Base-by-base conservation (phyloP, 768 basidiomycete species). In the Piloderma croceum region DNA sequence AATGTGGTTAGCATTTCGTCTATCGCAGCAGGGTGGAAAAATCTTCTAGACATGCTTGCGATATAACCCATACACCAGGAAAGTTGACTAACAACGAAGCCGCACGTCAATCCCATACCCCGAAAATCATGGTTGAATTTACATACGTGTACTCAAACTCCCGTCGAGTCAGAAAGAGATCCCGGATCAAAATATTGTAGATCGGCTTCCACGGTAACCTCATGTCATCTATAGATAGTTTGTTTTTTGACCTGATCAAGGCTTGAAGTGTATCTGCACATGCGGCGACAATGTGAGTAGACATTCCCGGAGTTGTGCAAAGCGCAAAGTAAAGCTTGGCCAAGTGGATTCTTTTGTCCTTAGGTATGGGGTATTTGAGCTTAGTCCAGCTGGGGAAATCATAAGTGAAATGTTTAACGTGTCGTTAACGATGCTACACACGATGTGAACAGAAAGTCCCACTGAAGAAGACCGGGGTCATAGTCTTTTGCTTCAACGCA, bases 1-100 rank as follows among this genome's bases (percentile, higher is more conserved):
- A 93, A 90, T 1, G 75, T 81, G n/a, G 81, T 70, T 22, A 96
- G 76, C 89, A 96, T 93, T 51, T 88, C 84, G 48, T 83, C 79
- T 39, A 81, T 81, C 24, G 88, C 83, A 31, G 84, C 77, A 13
- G 90, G 90, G 51, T 91, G 90, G 63, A 91, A 93, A 71, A 93
- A 93, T 39, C 85, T 70, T 39, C 87, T 77, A 33, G 76, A 68
- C 52, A 70, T 71, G 25, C 80, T 74, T 22, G 82, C 80, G 45
- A 86, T 69, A 48, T 77, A 77, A 3, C 81, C 83, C 79, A 85
- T 79, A 50, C 77, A 83, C 76, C 78, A 85, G 13, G 83, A 75
- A n/a, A 80, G 60, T 63, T 84, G 83, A 45, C 83, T 85, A 46
- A 18, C 40, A 24, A 20, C 32, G 36, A 20, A 21, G 12, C 29